Percentiles rank a stretch among this genome's conserved stretches.
phyloP scores from a whole-genome alignment of 2,329 filamentous ascomycete species.

The Periglandula ipomoeae region DNA sequence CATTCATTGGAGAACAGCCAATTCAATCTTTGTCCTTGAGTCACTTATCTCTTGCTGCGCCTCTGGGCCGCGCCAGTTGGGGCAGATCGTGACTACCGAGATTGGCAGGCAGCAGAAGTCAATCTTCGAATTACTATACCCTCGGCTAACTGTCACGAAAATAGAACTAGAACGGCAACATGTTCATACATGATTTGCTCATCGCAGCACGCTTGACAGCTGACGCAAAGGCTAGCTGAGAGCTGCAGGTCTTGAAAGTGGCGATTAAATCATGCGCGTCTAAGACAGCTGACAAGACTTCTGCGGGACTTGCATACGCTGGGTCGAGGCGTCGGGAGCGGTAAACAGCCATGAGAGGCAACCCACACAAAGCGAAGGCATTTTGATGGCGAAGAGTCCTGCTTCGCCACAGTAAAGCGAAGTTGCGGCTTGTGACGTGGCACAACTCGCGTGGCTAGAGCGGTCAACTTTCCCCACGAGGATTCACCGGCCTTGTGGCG shows the following conservation, averaged over 20 bases:
- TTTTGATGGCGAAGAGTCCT: constrained; percentile 2
- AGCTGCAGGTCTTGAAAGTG: constrained; percentile 7
- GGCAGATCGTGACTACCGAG: not conserved
- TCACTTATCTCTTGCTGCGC: not conserved
- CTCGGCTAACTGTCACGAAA: not conserved
- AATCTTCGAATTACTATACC: not conserved
- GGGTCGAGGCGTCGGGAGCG: constrained; percentile 9
- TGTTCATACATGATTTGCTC: not conserved
- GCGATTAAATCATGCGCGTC: constrained; percentile 5
- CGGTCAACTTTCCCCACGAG: constrained; percentile 10
- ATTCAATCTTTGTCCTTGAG: not conserved
- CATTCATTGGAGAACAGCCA: not conserved
- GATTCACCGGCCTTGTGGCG: constrained; percentile 12
- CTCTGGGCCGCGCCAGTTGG: not conserved
- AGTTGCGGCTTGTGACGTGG: constrained; percentile 29
- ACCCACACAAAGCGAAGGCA: constrained; percentile 7
- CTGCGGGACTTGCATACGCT: constrained; percentile 11
- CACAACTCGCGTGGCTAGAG: constrained; percentile 26
- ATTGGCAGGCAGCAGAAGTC: not conserved
- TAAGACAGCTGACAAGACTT: constrained; percentile 1
- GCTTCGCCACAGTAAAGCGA: constrained; percentile 29
- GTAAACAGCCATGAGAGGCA: constrained; percentile 12
- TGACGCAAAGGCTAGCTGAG: constrained; percentile 10
- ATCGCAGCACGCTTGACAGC: not conserved
- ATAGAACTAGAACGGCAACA: not conserved